phyloP scores from a whole-genome alignment of 139 green algal species.

The Chlorella sp. region DNA sequence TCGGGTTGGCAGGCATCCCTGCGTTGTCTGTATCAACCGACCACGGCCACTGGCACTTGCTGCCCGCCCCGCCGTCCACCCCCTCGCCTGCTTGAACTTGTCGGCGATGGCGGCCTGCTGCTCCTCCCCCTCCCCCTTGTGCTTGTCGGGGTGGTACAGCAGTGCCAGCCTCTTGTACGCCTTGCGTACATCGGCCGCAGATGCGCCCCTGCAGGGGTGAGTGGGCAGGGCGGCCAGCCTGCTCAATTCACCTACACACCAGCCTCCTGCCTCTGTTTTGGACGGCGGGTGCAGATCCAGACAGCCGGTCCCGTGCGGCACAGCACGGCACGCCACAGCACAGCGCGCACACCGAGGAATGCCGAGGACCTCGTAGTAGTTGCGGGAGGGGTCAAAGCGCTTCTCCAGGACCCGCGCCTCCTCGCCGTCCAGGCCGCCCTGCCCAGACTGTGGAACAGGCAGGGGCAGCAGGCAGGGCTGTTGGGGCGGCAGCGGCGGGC shows the following conservation, averaged over 20 bases:
- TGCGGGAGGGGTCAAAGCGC: conserved; percentile 46
- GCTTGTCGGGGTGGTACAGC: conserved; percentile 65
- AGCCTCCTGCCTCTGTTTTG: neutral
- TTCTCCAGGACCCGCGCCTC: conserved; percentile 29
- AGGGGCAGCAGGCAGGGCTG: too few relatives aligned
- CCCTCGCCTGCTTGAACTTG: conserved; percentile 31
- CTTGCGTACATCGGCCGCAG: conserved; percentile 20
- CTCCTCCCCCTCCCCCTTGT: conserved; percentile 32
- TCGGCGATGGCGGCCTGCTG: conserved; percentile 41
- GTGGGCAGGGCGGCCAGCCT: neutral
- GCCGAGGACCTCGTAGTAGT: conserved; percentile 79
- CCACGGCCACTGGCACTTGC: too few relatives aligned
- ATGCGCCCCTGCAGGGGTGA: conserved; percentile 9
- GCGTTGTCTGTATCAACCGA: too few relatives aligned
- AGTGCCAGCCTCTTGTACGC: conserved; percentile 43
- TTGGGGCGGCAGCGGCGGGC: too few relatives aligned
- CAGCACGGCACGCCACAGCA: too few relatives aligned
- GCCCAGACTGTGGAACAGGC: too few relatives aligned
- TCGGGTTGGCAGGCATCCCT: too few relatives aligned
- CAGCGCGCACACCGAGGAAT: conserved; percentile 38
- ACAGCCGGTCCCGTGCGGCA: too few relatives aligned
- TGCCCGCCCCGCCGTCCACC: neutral
- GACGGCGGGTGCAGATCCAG: neutral
- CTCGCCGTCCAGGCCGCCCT: neutral
- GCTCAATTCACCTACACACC: neutral